Conservation (phyloP, 495 filamentous ascomycete species). For the Hypoxylon cercidicola region DNA sequence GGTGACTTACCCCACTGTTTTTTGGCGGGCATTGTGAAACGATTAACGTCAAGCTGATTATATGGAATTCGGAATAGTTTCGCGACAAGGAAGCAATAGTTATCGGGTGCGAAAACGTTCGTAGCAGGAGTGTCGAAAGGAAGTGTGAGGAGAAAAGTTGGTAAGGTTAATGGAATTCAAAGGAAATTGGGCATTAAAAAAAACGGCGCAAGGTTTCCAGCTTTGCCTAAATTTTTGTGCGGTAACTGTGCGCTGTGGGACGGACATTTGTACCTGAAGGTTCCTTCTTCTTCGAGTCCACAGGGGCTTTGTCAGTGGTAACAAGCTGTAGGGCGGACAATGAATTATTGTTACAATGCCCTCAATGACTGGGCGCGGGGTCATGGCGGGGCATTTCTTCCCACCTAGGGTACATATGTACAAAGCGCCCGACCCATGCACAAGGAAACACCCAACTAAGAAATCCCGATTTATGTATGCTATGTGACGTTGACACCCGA, state of each 20-base stretch:
- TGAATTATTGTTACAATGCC: not conserved
- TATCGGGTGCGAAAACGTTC: conserved; percentile 12
- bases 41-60: conserved; percentile 7
- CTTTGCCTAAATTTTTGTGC: conserved; percentile 40
- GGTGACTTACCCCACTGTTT: conserved; percentile 51
- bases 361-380: conserved; percentile 2
- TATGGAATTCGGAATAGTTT: not conserved
- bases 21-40: conserved; percentile 44
- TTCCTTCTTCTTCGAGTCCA: conserved; percentile 13
- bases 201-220: conserved; percentile 18
- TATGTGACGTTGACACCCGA: no score
- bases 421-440: not conserved
- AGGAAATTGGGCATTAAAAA: conserved; percentile 41
- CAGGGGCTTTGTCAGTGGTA: conserved; percentile 10
- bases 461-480: not conserved
- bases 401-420: not conserved
- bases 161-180: conserved; percentile 8
- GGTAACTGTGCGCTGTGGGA: conserved; percentile 17
- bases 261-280: conserved; percentile 16
- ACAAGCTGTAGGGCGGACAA: not conserved
- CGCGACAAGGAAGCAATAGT: conserved; percentile 7
- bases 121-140: conserved; percentile 3
- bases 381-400: conserved; percentile 29
- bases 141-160: not conserved
- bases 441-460: not conserved